Evolutionary conservation across 2,329 filamentous ascomycete species (phyloP), one percentile per base, ranked within the genome.

Genomic region (Colletotrichum filicis): DNA sequence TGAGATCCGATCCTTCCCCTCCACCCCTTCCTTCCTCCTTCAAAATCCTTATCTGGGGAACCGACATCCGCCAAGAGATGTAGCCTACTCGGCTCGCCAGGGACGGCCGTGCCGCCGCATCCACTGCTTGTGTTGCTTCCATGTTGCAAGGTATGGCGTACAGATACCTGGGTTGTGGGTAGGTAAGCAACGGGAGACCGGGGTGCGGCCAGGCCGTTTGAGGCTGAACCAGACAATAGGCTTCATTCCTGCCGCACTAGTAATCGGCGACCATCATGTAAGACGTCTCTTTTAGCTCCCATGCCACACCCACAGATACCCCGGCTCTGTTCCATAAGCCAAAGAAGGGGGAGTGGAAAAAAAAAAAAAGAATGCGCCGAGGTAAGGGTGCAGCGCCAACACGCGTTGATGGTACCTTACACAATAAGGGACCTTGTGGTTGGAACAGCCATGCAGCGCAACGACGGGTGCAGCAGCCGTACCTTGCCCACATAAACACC

Each of bases 221-320:
- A 69, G 59, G 66, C 59, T 49, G 26, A 52, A 53, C 7, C 4
- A 19, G 24, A n/a, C 19, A n/a, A 24, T 60, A 55, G 59, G 58
- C 30, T 59, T 59, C 59, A 28, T n/a, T 26, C 22, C 63, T 71
- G 66, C 37, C 30, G 42, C 42, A 42, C 35, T 64, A 63, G 59
- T 72, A 69, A 49, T 69, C 70, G 70, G 66, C 70, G 70, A 72
- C 65, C 66, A 64, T 53, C 19, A 30, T 59, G 53, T 63, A 24
- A 19, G 42, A 53, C 52, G 60, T 46, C 42, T 42, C 42, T 53
- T 24, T 24, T 58, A 5, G 26, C 32, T 32, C 24, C 60, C 37
- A n/a, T n/a, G 5, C 42, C 30, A 42, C 35, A 42, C 35, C 35
- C 35, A 42, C 35, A 42, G 14, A 42, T 16, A 42, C 35, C 35